Base-by-base conservation (phyloP, 352 stramenopile species). In the Phytophthora litchii region DNA sequence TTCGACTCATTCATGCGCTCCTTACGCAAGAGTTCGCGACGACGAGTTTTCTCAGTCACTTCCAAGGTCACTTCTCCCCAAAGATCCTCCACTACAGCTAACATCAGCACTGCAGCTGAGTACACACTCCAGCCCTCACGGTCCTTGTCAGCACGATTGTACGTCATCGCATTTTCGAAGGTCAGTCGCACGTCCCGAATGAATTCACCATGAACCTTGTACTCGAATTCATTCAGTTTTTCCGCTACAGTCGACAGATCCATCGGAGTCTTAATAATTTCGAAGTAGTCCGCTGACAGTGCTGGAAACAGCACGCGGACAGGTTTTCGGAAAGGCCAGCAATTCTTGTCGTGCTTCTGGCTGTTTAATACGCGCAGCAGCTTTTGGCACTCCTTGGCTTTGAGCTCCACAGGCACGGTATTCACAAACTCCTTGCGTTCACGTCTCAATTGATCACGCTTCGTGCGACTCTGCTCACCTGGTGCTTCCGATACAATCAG, bases 321-420 rank as follows among this genome's bases (percentile, higher is more conserved):
- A 27, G 86, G 72, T 34, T 95, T 92, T 19, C 84, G 79, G 61
- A 95, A 95, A 9, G 86, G 86, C 86, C 86, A 94, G 54, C 79
- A 91, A 54, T 91, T 88, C 54, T 93, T 94, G 60, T 92, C 80
- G 44, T 94, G 75, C 68, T 95, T 95, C 48, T 95, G 86, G 47
- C 80, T 92, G 50, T 90, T 87, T n/a, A 95, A 64, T 10, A 88
- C 81, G 7, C 82, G 77, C 27, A 95, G 64, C 21, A 95, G 43
- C 47, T 91, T 92, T 43, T 87, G 70, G 36, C 80, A 92, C 57
- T 95, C 86, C 47, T 88, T 92, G 2, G 83, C 79, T 63, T 94
- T 95, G 13, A 86, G 68, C 45, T 95, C 85, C 54, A 93, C 76
- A 0, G 81, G 72, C 0, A 88, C 68, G 7, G 45, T 75, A 43